Evolutionary conservation across 257 asterid species (phyloP), one percentile per base, ranked within the genome.

Genomic region (Capsicum rhomboideum): DNA sequence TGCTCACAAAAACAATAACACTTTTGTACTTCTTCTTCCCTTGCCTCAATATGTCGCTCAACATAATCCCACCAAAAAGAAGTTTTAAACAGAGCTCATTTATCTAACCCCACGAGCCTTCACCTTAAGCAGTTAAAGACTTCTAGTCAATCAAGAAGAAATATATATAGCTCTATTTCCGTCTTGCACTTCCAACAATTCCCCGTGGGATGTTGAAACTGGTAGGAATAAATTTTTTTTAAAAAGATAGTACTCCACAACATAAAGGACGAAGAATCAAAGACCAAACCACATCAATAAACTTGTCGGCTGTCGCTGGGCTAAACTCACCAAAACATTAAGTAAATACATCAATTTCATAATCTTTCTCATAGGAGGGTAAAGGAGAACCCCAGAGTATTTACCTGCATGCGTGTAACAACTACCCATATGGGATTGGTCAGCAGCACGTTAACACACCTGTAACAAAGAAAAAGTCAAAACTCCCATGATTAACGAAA

Each of bases 361-460:
- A 23, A 13, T 23, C 44, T 49, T 75, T 26, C 23, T 14, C 63
- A 26, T 14, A 77, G 63, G 44, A 77, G 63, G 42, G 55, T 71
- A 71, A 46, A 75, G 23, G 81, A 49, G 81, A 77, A 50, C 46
- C 82, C 44, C 28, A 50, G 46, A 28, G 63, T 26, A 44, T 52
- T 50, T 86, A 93, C 99, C 98, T 96, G 99, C 99, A 96, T 96
- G 87, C 99, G 95, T 50, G 97, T 96, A 90, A 96, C 99, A 64
- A 96, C 95, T 84, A 96, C 94, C 99, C 99, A 96, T 54, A 96
- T 94, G 84, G 99, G 99, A 92, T 90, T 94, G 26, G 98, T 96
- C 86, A 96, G 93, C 91, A 96, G 93, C 85, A 96, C 99, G 89
- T 96, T 96, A 69, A 93, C 94, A 75, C 99, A 96, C 93, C 98